These are phyloP conservation scores for Apiotrichum laibachii DNA, from an alignment of 1,284 basidiomycete genomes.

Conservation along the genomic window DNA sequence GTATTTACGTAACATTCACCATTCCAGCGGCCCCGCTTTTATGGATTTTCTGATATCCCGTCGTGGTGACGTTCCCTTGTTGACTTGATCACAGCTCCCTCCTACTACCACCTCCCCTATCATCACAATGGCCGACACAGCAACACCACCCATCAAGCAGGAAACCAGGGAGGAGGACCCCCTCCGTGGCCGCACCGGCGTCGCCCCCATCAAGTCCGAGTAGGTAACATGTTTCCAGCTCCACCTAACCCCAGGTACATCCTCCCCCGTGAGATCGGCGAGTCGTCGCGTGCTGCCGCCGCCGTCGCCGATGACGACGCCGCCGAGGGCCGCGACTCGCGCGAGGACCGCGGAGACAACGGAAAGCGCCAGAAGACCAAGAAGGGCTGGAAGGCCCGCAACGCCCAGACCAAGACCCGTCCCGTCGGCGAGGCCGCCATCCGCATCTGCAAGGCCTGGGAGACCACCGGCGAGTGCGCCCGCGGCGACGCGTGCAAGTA, in stretches of 20 bases:
- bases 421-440: conserved; percentile 32
- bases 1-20: too few relatives aligned
- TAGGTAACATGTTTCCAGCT: conserved; percentile 49
- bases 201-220: conserved; percentile 73
- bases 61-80: too few relatives aligned
- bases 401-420: conserved; percentile 60
- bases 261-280: conserved; percentile 50
- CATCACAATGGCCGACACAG: not conserved
- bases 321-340: conserved; percentile 56
- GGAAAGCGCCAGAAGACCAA: conserved; percentile 53
- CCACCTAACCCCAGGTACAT: conserved; percentile 55
- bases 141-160: not conserved
- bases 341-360: conserved; percentile 25
- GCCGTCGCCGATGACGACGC: conserved; percentile 59
- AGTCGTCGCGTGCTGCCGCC: conserved; percentile 52
- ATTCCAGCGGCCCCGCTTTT: too few relatives aligned
- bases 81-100: too few relatives aligned
- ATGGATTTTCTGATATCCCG: too few relatives aligned
- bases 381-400: conserved; percentile 64
- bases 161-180: conserved; percentile 7
- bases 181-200: conserved; percentile 51
- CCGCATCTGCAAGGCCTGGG: conserved; percentile 43
- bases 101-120: too few relatives aligned
- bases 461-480: conserved; percentile 32
- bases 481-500: conserved; percentile 60